A percentile compares a stretch with the other conserved stretches of the same genome.
Conservation (phyloP, 164 flowering plant genomes). For the Akebia trifoliata region DNA sequence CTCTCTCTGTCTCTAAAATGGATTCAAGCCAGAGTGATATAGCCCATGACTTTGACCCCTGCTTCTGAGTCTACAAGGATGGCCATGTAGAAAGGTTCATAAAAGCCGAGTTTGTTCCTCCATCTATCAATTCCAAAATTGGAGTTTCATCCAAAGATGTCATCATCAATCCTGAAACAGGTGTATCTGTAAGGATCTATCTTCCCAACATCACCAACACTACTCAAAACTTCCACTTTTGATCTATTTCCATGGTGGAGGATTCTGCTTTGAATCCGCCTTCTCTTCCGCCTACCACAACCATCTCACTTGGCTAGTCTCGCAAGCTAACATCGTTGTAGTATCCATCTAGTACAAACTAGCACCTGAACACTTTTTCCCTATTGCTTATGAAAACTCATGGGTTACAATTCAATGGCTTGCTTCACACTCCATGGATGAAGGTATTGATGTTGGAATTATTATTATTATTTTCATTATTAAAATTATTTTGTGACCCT, state of each 20-base stretch:
- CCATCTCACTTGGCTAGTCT: conserved; percentile 12
- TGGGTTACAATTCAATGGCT: conserved; percentile 40
- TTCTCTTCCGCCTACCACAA: conserved; percentile 21
- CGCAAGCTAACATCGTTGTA: conserved; percentile 21
- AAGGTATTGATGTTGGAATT: too few relatives aligned
- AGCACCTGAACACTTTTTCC: conserved; percentile 40
- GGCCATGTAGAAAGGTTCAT: conserved; percentile 20
- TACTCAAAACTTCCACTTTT: conserved; percentile 25
- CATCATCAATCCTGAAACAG: conserved; percentile 12
- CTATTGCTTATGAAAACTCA: conserved; percentile 36
- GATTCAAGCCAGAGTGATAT: conserved; percentile 15
- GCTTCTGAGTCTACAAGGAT: conserved; percentile 19
- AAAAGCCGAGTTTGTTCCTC: conserved; percentile 19
- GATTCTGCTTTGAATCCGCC: conserved; percentile 24
- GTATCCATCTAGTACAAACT: conserved; percentile 30
- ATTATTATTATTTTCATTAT: too few relatives aligned
- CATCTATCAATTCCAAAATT: conserved; percentile 11
- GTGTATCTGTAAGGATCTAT: conserved; percentile 29
- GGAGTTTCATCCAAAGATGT: conserved; percentile 33
- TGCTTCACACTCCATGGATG: conserved; percentile 21
- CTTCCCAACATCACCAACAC: conserved; percentile 18
- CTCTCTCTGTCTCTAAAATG: too few relatives aligned
- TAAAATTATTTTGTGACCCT: too few relatives aligned
- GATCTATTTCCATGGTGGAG: conserved; percentile 40
- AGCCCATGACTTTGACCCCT: conserved; percentile 13